phyloP scores from a whole-genome alignment of 768 basidiomycete genomes.

The Boletus patriciae region DNA sequence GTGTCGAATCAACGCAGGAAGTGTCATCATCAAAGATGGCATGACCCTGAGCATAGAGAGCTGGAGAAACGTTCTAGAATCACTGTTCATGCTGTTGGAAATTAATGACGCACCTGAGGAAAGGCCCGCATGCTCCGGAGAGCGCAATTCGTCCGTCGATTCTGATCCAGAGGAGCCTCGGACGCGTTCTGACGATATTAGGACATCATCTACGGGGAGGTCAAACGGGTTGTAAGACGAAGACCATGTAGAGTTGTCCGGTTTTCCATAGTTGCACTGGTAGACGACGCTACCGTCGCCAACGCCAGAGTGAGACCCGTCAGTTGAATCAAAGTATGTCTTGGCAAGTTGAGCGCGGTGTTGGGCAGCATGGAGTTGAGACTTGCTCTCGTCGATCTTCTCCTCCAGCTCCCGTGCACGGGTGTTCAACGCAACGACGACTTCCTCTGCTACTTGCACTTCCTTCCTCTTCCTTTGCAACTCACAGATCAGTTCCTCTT shows the following conservation, averaged over 20 bases:
- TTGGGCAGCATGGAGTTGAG: conserved; percentile 55
- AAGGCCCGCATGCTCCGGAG: conserved; percentile 32
- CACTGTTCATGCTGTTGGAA: conserved; percentile 15
- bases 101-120: conserved; percentile 33
- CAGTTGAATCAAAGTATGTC: conserved; percentile 32
- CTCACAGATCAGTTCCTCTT: conserved; percentile 43
- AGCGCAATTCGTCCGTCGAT: conserved; percentile 14
- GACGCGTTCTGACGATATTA: conserved; percentile 15
- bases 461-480: conserved; percentile 61
- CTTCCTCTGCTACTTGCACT: conserved; percentile 59
- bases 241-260: conserved; percentile 23
- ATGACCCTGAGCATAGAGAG: conserved; percentile 40
- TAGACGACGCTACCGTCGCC: conserved; percentile 7
- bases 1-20: conserved; percentile 28
- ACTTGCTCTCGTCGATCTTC: conserved; percentile 60
- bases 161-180: conserved; percentile 13
- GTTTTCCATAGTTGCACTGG: conserved; percentile 11
- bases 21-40: conserved; percentile 42
- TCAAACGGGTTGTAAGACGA: conserved; percentile 37
- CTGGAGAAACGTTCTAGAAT: conserved; percentile 15
- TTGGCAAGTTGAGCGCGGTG: conserved; percentile 53
- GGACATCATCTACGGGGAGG: conserved; percentile 19
- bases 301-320: conserved; percentile 4
- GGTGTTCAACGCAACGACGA: conserved; percentile 57
- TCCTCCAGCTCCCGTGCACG: conserved; percentile 77